These are phyloP conservation scores for Mycotypha africana DNA, from an alignment of 371 early-diverging fungal genomes.

Conservation along the genomic window DNA sequence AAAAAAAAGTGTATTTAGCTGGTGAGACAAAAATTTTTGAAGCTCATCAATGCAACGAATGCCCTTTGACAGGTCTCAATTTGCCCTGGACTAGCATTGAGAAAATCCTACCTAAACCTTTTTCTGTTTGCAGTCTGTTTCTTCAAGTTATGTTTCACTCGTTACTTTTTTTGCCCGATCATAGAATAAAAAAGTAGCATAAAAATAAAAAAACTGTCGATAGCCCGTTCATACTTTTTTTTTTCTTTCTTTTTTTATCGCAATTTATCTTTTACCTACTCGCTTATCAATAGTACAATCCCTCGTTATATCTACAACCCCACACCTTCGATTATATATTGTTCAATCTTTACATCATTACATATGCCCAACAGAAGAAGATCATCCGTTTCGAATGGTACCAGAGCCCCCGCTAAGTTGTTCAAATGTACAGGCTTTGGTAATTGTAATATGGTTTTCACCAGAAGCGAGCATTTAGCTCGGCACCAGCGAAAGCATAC, in stretches of 20 bases:
- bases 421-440: constrained; percentile 46
- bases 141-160: background rate
- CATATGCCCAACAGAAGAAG: constrained; percentile 15
- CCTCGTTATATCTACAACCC: too few species aligned
- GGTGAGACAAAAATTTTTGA: too few species aligned
- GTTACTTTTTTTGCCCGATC: background rate
- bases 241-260: constrained; percentile 2
- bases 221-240: background rate
- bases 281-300: too few species aligned
- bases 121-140: too few species aligned
- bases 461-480: constrained; percentile 48
- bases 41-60: constrained; percentile 63
- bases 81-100: constrained; percentile 9
- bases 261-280: too few species aligned
- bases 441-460: constrained; percentile 49
- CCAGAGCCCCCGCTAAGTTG: constrained; percentile 26
- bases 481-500: constrained; percentile 56
- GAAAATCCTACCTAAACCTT: too few species aligned
- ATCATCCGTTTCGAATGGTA: constrained; percentile 5
- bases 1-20: too few species aligned
- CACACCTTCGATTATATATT: background rate
- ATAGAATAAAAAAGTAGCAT: constrained; percentile 1
- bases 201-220: constrained; percentile 6
- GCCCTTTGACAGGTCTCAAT: constrained; percentile 64
- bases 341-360: background rate